Evolutionary conservation across 1,284 basidiomycete species (phyloP).

Genomic region (Coriolopsis trogii): DNA sequence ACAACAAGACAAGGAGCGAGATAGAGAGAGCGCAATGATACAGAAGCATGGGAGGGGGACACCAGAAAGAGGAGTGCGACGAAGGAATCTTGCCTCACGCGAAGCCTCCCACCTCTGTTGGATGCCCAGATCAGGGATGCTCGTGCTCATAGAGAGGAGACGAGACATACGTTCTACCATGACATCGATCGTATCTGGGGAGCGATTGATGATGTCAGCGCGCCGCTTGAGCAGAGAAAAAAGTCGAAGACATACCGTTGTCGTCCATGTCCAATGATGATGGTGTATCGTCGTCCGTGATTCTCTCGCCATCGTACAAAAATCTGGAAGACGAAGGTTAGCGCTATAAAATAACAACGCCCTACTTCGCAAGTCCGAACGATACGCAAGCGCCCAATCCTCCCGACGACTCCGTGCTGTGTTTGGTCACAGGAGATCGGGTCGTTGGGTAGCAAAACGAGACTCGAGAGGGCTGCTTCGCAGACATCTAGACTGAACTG

Average conservation of each 20-base stretch:
- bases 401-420: no score
- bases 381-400: no score
- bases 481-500: neutral
- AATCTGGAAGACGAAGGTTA: slow-evolving; percentile 53
- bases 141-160: neutral
- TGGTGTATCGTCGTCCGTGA: slow-evolving; percentile 86
- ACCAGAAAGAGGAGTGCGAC: slow-evolving; percentile 7
- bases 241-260: slow-evolving; percentile 53
- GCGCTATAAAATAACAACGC: no score
- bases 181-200: slow-evolving; percentile 83
- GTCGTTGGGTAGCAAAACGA: no score
- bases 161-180: slow-evolving; percentile 85
- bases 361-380: no score
- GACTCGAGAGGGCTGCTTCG: no score
- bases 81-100: slow-evolving; percentile 22
- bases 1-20: slow-evolving; percentile 18
- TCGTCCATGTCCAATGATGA: slow-evolving; percentile 86
- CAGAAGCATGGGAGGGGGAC: slow-evolving; percentile 2
- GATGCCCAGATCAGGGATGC: slow-evolving; percentile 3
- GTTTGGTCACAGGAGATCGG: no score
- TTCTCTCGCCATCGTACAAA: slow-evolving; percentile 83
- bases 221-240: neutral
- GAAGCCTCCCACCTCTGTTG: slow-evolving; percentile 40
- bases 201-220: slow-evolving; percentile 4
- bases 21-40: slow-evolving; percentile 18